Percentiles rank a stretch among this genome's conserved stretches.
Conservation (phyloP, 1,284 basidiomycete species). For the Tylopilus sp. region DNA sequence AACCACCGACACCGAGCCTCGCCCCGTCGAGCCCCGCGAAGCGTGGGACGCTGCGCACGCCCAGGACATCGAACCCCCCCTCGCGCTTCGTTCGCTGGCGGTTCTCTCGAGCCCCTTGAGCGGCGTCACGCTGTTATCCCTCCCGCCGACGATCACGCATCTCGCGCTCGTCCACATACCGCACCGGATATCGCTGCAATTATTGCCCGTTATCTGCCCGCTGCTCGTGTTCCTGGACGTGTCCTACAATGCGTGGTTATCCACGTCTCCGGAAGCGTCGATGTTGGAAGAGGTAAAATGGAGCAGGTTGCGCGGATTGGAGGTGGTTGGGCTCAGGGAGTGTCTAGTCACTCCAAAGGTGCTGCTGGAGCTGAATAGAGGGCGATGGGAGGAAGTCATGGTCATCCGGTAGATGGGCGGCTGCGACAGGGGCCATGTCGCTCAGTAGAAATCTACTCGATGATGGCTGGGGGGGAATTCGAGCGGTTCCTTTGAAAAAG, state of each 20-base stretch:
- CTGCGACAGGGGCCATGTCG: too few species aligned
- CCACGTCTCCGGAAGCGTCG: constrained; percentile 24
- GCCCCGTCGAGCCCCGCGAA: background rate
- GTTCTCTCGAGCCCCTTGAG: constrained; percentile 37
- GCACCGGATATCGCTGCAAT: constrained; percentile 44
- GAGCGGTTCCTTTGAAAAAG: too few species aligned
- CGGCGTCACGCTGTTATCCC: constrained; percentile 38
- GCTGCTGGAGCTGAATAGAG: constrained; percentile 40
- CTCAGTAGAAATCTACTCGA: too few species aligned
- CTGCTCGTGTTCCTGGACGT: constrained; percentile 58
- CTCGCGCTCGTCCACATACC: constrained; percentile 51
- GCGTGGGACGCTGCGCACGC: constrained; percentile 24
- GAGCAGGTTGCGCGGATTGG: constrained; percentile 48
- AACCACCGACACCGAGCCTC: background rate
- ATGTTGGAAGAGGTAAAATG: constrained; percentile 51
- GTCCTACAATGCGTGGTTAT: constrained; percentile 63
- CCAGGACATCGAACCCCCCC: constrained; percentile 18
- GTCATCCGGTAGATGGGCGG: constrained; percentile 42
- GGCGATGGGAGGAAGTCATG: constrained; percentile 58
- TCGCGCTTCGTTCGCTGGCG: constrained; percentile 39
- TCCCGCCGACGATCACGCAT: constrained; percentile 56
- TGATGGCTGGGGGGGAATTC: background rate
- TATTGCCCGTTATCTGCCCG: constrained; percentile 57
- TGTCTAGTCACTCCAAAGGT: constrained; percentile 44
- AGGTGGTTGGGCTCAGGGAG: constrained; percentile 49